Evolutionary conservation across 2,329 filamentous ascomycete genomes (phyloP).

Genomic region (Xylaria sp.): DNA sequence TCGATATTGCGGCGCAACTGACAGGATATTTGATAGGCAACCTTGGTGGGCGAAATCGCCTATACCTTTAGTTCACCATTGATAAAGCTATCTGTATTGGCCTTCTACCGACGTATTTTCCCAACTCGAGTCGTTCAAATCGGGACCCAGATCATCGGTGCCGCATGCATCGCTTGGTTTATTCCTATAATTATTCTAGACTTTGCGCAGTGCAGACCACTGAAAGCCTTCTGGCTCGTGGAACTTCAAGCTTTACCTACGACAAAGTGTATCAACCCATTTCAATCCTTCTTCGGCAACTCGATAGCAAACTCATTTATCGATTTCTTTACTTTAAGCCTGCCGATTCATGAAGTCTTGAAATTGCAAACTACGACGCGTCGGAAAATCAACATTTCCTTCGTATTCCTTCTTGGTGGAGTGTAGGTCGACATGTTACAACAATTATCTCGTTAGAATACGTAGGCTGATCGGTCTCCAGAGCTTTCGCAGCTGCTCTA

Average conservation of each 20-base stretch:
- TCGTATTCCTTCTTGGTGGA: constrained; percentile 30
- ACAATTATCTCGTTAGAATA: too few relatives aligned
- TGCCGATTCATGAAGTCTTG: constrained; percentile 28
- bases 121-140: constrained; percentile 25
- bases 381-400: constrained; percentile 17
- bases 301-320: constrained; percentile 30
- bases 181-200: constrained; percentile 25
- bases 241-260: constrained; percentile 16
- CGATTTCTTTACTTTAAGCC: constrained; percentile 29
- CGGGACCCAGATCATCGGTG: constrained; percentile 15
- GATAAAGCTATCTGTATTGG: constrained; percentile 28
- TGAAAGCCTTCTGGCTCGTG: constrained; percentile 31
- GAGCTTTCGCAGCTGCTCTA: background rate
- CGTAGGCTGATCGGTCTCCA: background rate
- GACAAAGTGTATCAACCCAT: constrained; percentile 28
- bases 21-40: background rate
- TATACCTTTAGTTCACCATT: constrained; percentile 20
- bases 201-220: constrained; percentile 32
- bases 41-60: background rate
- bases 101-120: constrained; percentile 30
- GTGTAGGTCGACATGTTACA: constrained; percentile 13
- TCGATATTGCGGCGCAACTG: too few relatives aligned
- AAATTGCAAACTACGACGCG: constrained; percentile 1
- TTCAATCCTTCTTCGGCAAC: constrained; percentile 31
- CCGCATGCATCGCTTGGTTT: constrained; percentile 21